Percentiles rank a stretch among this genome's conserved stretches.
Evolutionary conservation across 2,329 filamentous ascomycete species (phyloP).

Genomic region (Aureobasidium sp.): DNA sequence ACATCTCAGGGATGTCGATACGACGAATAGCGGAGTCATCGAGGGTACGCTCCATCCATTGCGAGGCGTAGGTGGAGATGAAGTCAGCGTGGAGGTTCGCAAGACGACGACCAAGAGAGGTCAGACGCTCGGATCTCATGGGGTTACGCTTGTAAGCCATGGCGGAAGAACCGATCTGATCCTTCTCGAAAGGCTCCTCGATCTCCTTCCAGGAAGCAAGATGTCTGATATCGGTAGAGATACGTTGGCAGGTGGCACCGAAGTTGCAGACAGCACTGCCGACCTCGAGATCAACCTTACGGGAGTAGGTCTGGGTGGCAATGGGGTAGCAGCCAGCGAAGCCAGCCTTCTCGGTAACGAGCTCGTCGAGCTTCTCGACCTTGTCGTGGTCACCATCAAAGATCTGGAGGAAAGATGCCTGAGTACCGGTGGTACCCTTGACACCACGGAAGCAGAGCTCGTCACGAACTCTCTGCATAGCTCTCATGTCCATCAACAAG

Average conservation of each 20-base stretch:
- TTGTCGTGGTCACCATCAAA: conserved; percentile 55
- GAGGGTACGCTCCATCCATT: conserved; percentile 73
- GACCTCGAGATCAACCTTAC: conserved; percentile 77
- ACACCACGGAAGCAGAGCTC: conserved; percentile 70
- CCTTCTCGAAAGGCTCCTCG: conserved; percentile 75
- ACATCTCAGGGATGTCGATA: conserved; percentile 43
- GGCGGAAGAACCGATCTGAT: conserved; percentile 65
- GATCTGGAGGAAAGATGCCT: conserved; percentile 69
- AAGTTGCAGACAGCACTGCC: conserved; percentile 73
- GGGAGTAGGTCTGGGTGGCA: conserved; percentile 66
- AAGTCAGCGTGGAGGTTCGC: conserved; percentile 49
- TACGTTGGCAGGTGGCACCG: conserved; percentile 70
- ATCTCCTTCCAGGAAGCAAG: conserved; percentile 72
- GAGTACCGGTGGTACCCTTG: conserved; percentile 66
- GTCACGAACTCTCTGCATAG: conserved; percentile 61
- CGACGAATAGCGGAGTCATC: conserved; percentile 68
- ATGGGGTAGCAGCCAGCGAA: conserved; percentile 56
- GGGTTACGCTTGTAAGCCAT: conserved; percentile 61
- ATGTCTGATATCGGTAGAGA: conserved; percentile 67
- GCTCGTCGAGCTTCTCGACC: conserved; percentile 55
- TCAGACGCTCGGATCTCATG: conserved; percentile 55
- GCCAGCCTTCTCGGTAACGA: conserved; percentile 59
- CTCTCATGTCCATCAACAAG: conserved; percentile 65
- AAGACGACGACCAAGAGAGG: conserved; percentile 46
- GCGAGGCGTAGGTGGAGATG: conserved; percentile 60